Evolutionary conservation across 2,329 filamentous ascomycete genomes (phyloP).

Genomic region (Ophiostoma sp.): DNA sequence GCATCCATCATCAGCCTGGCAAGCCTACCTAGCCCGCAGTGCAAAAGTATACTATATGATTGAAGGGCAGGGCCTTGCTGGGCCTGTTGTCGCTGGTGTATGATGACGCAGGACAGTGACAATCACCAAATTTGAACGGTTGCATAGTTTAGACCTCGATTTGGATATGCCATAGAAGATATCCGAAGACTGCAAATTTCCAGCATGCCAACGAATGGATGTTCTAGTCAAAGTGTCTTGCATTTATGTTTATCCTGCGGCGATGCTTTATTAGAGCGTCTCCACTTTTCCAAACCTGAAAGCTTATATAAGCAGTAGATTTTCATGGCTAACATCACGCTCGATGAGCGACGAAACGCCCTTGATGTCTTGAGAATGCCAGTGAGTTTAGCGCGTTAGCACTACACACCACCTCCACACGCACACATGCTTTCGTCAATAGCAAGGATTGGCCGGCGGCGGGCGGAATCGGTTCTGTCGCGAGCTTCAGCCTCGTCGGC

Average conservation of each 20-base stretch:
- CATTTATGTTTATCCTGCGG: background rate
- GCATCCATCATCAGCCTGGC: too few relatives aligned
- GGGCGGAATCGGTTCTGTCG: background rate
- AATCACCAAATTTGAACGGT: too few relatives aligned
- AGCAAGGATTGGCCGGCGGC: slow-evolving; percentile 6
- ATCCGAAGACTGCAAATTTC: too few relatives aligned
- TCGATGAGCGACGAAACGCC: background rate
- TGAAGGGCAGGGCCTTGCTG: too few relatives aligned
- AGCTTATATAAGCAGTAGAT: background rate
- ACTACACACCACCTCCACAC: background rate
- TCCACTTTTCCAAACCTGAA: background rate
- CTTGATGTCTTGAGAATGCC: background rate
- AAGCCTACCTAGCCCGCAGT: too few relatives aligned
- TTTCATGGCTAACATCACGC: slow-evolving; percentile 3
- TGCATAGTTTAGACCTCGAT: too few relatives aligned
- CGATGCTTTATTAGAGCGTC: background rate
- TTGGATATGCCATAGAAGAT: too few relatives aligned
- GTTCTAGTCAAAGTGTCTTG: background rate
- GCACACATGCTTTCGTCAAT: background rate
- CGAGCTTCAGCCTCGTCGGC: background rate
- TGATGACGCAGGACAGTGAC: too few relatives aligned
- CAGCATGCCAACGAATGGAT: background rate
- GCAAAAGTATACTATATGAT: too few relatives aligned
- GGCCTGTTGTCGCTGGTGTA: too few relatives aligned
- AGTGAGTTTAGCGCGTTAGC: background rate